These are phyloP conservation scores for Seiridium cupressi DNA, from an alignment of 2,329 filamentous ascomycete genomes.

Conservation along the genomic window DNA sequence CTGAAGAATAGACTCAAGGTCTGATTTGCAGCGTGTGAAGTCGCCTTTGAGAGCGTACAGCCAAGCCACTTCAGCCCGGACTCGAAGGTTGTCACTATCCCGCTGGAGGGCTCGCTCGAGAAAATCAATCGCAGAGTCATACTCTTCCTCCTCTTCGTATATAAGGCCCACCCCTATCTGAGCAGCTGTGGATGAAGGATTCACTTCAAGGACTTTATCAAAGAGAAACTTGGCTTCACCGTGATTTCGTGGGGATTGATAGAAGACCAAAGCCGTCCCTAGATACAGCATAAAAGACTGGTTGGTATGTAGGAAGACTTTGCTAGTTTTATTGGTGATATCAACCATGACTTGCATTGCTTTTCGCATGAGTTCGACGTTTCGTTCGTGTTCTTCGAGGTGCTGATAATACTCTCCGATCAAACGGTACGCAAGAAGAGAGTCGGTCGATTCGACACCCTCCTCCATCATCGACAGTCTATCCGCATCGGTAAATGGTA, in stretches of 20 bases:
- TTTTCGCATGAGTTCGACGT: slow-evolving; percentile 75
- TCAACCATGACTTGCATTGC: slow-evolving; percentile 60
- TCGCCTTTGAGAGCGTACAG: slow-evolving; percentile 82
- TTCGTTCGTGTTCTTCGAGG: slow-evolving; percentile 80
- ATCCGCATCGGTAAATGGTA: slow-evolving; percentile 71
- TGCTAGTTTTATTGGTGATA: slow-evolving; percentile 65
- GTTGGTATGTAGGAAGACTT: slow-evolving; percentile 65
- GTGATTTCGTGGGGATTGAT: slow-evolving; percentile 87
- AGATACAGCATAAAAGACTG: slow-evolving; percentile 77
- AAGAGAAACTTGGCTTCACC: slow-evolving; percentile 85
- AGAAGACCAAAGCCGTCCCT: slow-evolving; percentile 84
- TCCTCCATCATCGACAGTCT: slow-evolving; percentile 78
- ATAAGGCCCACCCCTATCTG: slow-evolving; percentile 90
- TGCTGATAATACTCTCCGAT: slow-evolving; percentile 81
- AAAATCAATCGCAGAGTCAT: slow-evolving; percentile 76
- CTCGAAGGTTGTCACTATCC: slow-evolving; percentile 71
- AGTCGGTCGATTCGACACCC: slow-evolving; percentile 65
- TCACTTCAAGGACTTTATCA: slow-evolving; percentile 73
- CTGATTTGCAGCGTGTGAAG: slow-evolving; percentile 62
- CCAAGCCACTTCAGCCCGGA: slow-evolving; percentile 89
- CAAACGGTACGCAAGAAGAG: slow-evolving; percentile 78
- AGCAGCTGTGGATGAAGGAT: slow-evolving; percentile 73
- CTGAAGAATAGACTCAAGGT: slow-evolving; percentile 67
- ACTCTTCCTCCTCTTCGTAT: slow-evolving; percentile 90
- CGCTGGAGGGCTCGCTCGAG: slow-evolving; percentile 72